phyloP scores from a whole-genome alignment of 352 stramenopile genomes.

The Phytophthora crassamura region DNA sequence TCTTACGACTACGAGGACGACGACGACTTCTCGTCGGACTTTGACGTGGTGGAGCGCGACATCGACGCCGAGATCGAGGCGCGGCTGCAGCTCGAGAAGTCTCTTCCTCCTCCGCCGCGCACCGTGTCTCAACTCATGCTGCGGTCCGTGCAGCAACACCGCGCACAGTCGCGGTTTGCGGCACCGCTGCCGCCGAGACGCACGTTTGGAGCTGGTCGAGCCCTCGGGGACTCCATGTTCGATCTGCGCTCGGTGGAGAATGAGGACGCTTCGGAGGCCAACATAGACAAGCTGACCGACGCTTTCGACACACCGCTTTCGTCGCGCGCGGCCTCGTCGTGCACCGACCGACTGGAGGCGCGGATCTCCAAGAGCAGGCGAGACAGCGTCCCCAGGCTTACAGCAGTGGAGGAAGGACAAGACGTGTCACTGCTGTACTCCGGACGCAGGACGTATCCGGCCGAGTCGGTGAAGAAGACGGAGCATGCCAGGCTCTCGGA shows the following conservation, averaged over 20 bases:
- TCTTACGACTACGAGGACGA: conserved; percentile 33
- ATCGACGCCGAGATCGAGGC: conserved; percentile 81
- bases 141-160: conserved; percentile 53
- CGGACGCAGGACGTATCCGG: conserved; percentile 70
- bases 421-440: conserved; percentile 63
- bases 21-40: conserved; percentile 56
- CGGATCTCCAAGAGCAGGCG: conserved; percentile 64
- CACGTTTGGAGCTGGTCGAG: not conserved
- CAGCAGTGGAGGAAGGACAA: conserved; percentile 32
- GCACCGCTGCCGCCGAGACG: conserved; percentile 9
- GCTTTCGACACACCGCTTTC: conserved; percentile 34
- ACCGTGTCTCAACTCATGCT: conserved; percentile 77
- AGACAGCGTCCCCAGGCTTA: conserved; percentile 26
- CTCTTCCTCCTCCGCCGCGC: not conserved
- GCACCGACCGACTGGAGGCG: conserved; percentile 66
- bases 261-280: conserved; percentile 13
- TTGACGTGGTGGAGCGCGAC: conserved; percentile 71
- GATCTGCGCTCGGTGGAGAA: conserved; percentile 20
- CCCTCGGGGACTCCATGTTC: conserved; percentile 8
- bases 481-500: conserved; percentile 56
- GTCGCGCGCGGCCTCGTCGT: conserved; percentile 39
- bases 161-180: conserved; percentile 25
- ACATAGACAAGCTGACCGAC: conserved; percentile 19
- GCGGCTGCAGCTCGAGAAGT: conserved; percentile 36
- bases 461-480: conserved; percentile 57